Evolutionary conservation across 2,329 filamentous ascomycete genomes (phyloP), one percentile per base, ranked within the genome.

Genomic region (Ramularia collo-cygni): DNA sequence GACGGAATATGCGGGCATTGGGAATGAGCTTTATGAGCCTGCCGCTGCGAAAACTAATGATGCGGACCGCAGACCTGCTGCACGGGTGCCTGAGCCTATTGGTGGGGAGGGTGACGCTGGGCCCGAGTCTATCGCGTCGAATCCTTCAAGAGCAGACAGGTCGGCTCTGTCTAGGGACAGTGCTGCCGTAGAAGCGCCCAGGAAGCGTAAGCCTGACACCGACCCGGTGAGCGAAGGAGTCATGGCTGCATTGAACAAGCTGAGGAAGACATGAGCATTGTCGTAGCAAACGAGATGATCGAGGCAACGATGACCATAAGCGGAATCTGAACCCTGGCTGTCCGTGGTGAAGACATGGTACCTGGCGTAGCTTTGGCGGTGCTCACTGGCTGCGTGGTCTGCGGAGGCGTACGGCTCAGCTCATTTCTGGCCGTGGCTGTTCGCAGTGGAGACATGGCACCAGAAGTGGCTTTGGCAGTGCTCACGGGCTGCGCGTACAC

Each of bases 141-240:
- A 52, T 32, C 35, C 45, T 31, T 36, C 42, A 29, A 39, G 12
- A 30, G 32, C 14, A 19, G 41, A 34, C 26, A 38, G n/a, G 28
- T 27, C 17, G 8, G 31, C 18, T 15, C 10, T 31, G 16, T 14
- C 28, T 18, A 24, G 14, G 4, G 35, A 38, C 10, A 21, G 35
- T n/a, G 24, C 27, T 13, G 14, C 37, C n/a, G 15, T 40, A 14
- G 38, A 43, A 35, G 28, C 28, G 10, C 33, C 51, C 13, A 53
- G 50, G 37, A 65, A 64, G 50, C 55, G 62, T 24, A 65, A 66
- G 47, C 53, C 55, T 17, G 54, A 55, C 32, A 61, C 69, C 10
- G 66, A 70, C 35, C 62, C 64, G n/a, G 54, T 78, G 44, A 73
- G 67, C 49, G 74, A 77, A 35, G 76, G 76, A 8, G 70, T 81